Base-by-base conservation (phyloP, 148 eudicot species). In the Nepenthes mirabilis region DNA sequence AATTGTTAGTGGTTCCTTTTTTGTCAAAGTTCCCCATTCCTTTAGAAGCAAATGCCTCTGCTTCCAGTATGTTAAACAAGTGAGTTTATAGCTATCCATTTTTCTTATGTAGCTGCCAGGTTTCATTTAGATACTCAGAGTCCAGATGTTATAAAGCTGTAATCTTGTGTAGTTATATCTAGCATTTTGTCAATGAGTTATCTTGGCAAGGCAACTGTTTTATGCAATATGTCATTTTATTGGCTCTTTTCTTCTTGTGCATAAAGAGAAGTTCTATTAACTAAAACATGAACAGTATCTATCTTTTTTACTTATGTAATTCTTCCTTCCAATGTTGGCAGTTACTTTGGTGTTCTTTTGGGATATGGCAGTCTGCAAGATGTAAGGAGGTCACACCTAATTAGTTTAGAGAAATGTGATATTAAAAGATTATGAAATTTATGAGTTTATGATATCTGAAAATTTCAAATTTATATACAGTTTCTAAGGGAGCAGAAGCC, bases 341-440 rank as follows among this genome's bases (percentile, higher is more conserved):
- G 90, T 65, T 87, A 87, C 66, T 79, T 58, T 68, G 95, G 90
- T 36, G 87, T 81, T 65, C 71, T 83, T 34, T 79, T 87, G 87
- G 95, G 90, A 57, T 87, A 83, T 43, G 86, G 95, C 52, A 82
- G 90, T 72, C 77, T 87, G 65, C 78, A 75, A 69, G 87, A 83
- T 75, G 94, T 86, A 81, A 81, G 86, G 54, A 65, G 23, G 34
- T 66, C 62, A 68, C 53, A 33, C 61, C 37, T 65, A 43, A 12
- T 69, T 50, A 12, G 49, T 62, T 32, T 52, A 43, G 43, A 50
- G 33, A 62, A 12, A 59, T 5, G 5, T n/a, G n/a, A 14, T 52
- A 7, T 60, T 59, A 4, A 58, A 43, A 50, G 50, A 33, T 47
- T 37, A 23, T 47, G 7, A 8, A 47, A 47, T 11, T 37, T 32